phyloP scores from a whole-genome alignment of 441 rosid species.

The Brassica balearica region DNA sequence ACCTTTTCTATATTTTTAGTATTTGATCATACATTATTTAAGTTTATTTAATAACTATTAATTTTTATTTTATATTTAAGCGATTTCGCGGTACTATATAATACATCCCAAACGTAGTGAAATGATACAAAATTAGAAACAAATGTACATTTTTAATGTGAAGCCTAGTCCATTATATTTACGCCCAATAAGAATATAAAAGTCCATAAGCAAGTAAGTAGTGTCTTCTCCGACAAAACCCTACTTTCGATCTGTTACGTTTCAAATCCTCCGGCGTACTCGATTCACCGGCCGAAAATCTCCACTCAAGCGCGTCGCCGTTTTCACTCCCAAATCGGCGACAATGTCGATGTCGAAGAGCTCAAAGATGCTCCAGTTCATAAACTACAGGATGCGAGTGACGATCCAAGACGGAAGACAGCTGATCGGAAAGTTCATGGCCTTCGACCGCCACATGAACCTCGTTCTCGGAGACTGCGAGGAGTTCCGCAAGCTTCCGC shows the following conservation, averaged over 20 bases:
- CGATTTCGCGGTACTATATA: too few species aligned
- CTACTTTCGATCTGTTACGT: background rate
- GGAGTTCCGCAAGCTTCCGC: too few species aligned
- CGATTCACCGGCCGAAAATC: slow-evolving; percentile 12
- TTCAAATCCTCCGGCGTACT: background rate
- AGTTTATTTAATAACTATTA: too few species aligned
- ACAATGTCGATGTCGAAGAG: slow-evolving; percentile 98
- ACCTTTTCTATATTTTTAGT: too few species aligned
- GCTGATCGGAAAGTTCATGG: slow-evolving; percentile 6
- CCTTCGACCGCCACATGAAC: too few species aligned
- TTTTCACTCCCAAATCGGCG: background rate
- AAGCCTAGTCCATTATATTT: background rate
- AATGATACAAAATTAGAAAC: background rate
- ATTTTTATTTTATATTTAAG: too few species aligned
- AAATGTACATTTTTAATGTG: background rate
- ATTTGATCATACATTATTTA: too few species aligned
- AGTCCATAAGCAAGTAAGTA: background rate
- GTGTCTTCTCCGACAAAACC: background rate
- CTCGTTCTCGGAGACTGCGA: too few species aligned
- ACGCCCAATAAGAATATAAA: too few species aligned
- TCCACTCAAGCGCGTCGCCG: background rate
- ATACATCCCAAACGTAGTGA: too few species aligned
- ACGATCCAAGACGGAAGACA: slow-evolving; percentile 98
- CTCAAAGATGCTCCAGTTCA: slow-evolving; percentile 98
- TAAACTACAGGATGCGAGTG: slow-evolving; percentile 97